Evolutionary conservation across 305 asterid genomes (phyloP), one percentile per base, ranked within the genome.

Genomic region (Andrographis paniculata): DNA sequence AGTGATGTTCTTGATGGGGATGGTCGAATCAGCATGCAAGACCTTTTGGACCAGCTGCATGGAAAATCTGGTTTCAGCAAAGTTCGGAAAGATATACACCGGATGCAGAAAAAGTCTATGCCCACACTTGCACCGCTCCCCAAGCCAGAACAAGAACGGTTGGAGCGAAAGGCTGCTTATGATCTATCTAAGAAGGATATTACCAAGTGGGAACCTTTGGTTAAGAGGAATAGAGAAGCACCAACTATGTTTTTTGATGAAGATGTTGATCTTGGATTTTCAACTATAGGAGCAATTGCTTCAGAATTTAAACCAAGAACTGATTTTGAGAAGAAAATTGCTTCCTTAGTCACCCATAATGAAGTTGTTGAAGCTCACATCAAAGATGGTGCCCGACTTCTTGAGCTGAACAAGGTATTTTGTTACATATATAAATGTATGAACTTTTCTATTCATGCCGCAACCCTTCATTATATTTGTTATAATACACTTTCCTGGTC

Each of bases 151-250:
- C 77, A 62, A 60, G 89, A 73, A 54, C 71, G 74, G 61, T 6
- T 86, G 56, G 89, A 73, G 54, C 76, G 99, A 17, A 56, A 45
- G 59, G 92, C 79, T 45, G 92, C 85, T 36, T 77, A 83, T 55
- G 74, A 64, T 53, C 51, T 58, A 37, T 45, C 80, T 33, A 81
- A 75, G 72, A 75, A 73, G 66, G 89, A 78, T 56, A 67, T 91
- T 43, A 78, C 94, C 8, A 78, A 69, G 61, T 91, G 94, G 94
- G 99, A 86, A 51, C 75, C 81, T 59, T 33, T 64, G 53, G 83
- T 91, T 55, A 91, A 91, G 76, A 80, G 80, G 72, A 75, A 83
- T 63, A 69, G 99, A 67, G 99, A 91, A 58, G 95, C 99, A 35
- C 60, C 95, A 45, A 91, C 99, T 17, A 51, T 91, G 50, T 78